Percentiles rank a stretch among this genome's conserved stretches.
These are phyloP conservation scores for Kodamaea neixiangensis DNA, from an alignment of 805 yeast species.

Conservation along the genomic window DNA sequence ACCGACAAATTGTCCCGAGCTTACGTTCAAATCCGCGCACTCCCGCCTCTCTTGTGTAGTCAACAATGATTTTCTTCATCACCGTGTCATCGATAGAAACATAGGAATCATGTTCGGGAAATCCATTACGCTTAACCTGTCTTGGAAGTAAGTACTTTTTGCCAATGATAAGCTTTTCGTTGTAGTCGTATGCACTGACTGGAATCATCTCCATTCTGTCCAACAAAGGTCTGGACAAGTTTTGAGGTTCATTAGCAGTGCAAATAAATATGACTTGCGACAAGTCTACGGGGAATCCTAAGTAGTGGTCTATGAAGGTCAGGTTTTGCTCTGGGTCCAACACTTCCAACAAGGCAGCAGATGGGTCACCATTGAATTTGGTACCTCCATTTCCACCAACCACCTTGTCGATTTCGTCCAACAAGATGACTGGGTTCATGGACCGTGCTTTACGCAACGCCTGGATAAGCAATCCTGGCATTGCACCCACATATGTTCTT, in stretches of 20 bases:
- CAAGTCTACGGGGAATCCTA: conserved; percentile 83
- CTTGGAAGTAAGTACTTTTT: conserved; percentile 69
- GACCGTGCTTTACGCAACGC: conserved; percentile 73
- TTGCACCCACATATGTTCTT: conserved; percentile 88
- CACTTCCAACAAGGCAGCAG: conserved; percentile 85
- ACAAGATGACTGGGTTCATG: conserved; percentile 78
- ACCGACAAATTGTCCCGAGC: conserved; percentile 75
- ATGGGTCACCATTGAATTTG: conserved; percentile 77
- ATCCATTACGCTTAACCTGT: conserved; percentile 69
- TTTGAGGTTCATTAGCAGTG: conserved; percentile 77
- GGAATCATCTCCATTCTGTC: conserved; percentile 85
- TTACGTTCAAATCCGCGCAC: conserved; percentile 77
- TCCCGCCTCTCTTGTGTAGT: conserved; percentile 84
- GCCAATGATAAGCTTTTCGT: conserved; percentile 76
- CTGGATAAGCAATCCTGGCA: conserved; percentile 83
- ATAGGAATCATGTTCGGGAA: conserved; percentile 34
- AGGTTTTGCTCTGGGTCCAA: conserved; percentile 88
- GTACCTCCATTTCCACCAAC: conserved; percentile 51
- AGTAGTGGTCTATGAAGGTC: conserved; percentile 75
- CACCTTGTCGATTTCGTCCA: conserved; percentile 86
- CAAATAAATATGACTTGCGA: conserved; percentile 82
- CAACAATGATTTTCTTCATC: conserved; percentile 60
- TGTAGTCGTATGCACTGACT: conserved; percentile 75
- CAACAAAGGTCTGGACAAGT: conserved; percentile 71
- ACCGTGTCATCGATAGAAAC: conserved; percentile 54